phyloP scores from a whole-genome alignment of 2,329 filamentous ascomycete genomes.

The Podosphaera aphanis region DNA sequence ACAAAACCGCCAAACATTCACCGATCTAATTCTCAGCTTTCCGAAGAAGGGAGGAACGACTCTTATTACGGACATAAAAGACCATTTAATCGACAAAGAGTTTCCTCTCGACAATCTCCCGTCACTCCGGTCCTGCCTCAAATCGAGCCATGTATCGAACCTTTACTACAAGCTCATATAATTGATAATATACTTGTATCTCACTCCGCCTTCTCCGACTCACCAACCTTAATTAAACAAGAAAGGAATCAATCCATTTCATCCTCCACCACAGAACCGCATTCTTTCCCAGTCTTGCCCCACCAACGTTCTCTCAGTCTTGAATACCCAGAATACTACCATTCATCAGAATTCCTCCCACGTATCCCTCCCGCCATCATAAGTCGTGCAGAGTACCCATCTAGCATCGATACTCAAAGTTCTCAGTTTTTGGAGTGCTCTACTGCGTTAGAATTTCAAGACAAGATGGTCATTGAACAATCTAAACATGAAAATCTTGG shows the following conservation, averaged over 20 bases:
- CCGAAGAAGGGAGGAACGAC: background rate
- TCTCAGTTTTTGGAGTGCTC: constrained; percentile 12
- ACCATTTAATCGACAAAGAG: background rate
- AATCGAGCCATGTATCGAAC: background rate
- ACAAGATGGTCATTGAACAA: constrained; percentile 12
- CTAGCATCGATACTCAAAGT: constrained; percentile 11
- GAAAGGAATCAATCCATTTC: constrained; percentile 27
- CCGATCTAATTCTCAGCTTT: background rate
- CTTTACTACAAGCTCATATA: constrained; percentile 11
- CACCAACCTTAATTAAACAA: constrained; percentile 25
- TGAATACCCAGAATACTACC: constrained; percentile 45
- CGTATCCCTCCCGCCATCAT: constrained; percentile 40
- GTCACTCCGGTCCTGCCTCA: background rate
- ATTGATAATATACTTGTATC: constrained; percentile 18
- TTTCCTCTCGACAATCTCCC: background rate
- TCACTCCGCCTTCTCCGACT: constrained; percentile 28
- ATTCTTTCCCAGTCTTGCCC: constrained; percentile 13
- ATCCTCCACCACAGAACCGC: constrained; percentile 30
- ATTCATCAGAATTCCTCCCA: constrained; percentile 38
- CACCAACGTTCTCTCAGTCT: constrained; percentile 23
- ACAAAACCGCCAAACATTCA: background rate
- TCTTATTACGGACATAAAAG: background rate
- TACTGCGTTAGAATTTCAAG: constrained; percentile 10
- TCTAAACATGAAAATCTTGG: constrained; percentile 32
- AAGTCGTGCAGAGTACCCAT: constrained; percentile 37